Base-by-base conservation (phyloP, 2,329 filamentous ascomycete species). In the Cryphonectria carpinicola region DNA sequence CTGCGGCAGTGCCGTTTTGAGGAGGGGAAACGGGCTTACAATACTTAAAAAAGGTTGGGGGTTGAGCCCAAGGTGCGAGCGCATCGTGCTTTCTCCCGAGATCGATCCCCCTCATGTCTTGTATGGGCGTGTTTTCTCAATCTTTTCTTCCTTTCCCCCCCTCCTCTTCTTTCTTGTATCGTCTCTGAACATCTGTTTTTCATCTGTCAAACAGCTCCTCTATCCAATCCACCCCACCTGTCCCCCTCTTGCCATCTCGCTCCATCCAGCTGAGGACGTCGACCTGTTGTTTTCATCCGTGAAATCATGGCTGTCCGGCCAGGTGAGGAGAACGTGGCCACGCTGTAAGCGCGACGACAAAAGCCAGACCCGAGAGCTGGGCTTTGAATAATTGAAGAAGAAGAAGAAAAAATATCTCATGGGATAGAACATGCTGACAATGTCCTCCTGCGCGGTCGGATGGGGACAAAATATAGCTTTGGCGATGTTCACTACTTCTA, bases 401-500 rank as follows among this genome's bases (percentile, higher is more conserved):
- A 1, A 58, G n/a, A n/a, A n/a, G n/a, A 25, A 19, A 56, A 37
- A n/a, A n/a, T 1, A 10, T 28, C n/a, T 41, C 22, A 28, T 22
- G 39, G 35, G 13, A 4, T 13, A 22, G 2, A 7, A n/a, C 46
- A 49, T 7, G 49, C 37, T 41, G 37, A 49, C 75, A 70, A 75
- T 77, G 74, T 78, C 73, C 71, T n/a, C 49, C 37, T 32, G 37
- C 69, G 62, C 22, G 49, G 39, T 0, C 10, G 62, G 39, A 14
- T 17, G 46, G 46, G 46, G 46, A 0, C 5, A n/a, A 8, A 49
- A 25, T 32, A 19, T 73, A 95, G 92, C 76, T 94, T 93, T 77
- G 91, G 88, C 73, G 93, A 95, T 77, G 79, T 94, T 68, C 93
- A 95, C 79, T 95, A 94, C 80, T 94, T 90, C 80, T 93, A 94